A percentile compares a stretch with the other conserved stretches of the same genome.
phyloP scores from a whole-genome alignment of 1,284 basidiomycete genomes.

The Sporisorium sorghi region DNA sequence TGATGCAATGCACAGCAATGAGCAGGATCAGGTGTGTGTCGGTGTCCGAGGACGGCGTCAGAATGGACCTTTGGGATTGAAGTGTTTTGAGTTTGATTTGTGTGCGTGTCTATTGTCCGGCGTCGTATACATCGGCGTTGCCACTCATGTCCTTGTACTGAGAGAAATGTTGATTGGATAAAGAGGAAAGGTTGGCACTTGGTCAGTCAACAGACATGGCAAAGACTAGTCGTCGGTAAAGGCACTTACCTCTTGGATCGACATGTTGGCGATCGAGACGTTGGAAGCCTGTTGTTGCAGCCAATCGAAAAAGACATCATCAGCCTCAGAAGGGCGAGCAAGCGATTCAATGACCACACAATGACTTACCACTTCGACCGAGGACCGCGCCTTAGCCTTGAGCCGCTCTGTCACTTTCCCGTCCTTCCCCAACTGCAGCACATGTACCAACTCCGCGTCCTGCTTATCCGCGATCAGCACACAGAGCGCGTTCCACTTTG shows the following conservation, averaged over 20 bases:
- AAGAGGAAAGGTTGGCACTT: too few species aligned
- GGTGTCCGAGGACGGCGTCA: not conserved
- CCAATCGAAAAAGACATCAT: not conserved
- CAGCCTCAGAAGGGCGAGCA: not conserved
- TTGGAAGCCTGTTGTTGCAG: conserved; percentile 38
- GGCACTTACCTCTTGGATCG: conserved; percentile 42
- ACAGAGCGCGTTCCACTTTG: conserved; percentile 34
- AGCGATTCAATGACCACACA: too few species aligned
- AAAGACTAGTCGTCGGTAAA: too few species aligned
- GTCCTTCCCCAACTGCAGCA: conserved; percentile 20
- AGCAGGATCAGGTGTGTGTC: too few species aligned
- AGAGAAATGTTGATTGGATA: not conserved
- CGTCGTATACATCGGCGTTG: conserved; percentile 51
- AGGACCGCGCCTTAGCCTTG: conserved; percentile 36
- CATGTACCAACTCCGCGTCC: conserved; percentile 19
- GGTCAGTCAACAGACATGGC: not conserved
- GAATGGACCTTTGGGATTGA: conserved; percentile 1
- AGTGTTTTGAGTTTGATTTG: conserved; percentile 1
- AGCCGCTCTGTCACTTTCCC: conserved; percentile 26
- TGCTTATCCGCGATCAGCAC: conserved; percentile 41
- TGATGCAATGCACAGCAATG: conserved; percentile 7
- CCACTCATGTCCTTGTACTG: conserved; percentile 56
- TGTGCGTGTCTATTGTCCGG: conserved; percentile 32
- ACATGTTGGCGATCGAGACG: conserved; percentile 52
- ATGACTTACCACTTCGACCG: conserved; percentile 40